Conservation (phyloP, 2,329 filamentous ascomycete species). For the Drechmeria coniospora region DNA sequence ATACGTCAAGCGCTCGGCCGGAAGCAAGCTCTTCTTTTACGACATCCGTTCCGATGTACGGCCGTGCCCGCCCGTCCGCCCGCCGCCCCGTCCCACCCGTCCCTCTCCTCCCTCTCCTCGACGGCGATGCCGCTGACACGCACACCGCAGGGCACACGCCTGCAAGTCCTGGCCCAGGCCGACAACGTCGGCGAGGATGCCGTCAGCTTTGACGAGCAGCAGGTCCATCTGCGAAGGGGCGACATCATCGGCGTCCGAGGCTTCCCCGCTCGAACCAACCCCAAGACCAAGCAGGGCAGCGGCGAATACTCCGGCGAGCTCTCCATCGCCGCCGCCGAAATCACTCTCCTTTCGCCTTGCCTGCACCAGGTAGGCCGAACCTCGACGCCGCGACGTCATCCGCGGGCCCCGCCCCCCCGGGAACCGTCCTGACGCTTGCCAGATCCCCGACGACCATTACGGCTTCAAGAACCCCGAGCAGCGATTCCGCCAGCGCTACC, state of each 20-base stretch:
- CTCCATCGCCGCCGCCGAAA: constrained; percentile 79
- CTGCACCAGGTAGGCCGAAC: constrained; percentile 46
- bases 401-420: neutral
- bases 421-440: constrained; percentile 20
- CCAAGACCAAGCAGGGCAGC: constrained; percentile 73
- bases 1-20: constrained; percentile 71
- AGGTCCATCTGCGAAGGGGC: constrained; percentile 75
- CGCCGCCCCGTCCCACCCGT: neutral
- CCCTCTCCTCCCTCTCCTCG: neutral
- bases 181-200: constrained; percentile 56
- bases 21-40: constrained; percentile 83
- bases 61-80: neutral
- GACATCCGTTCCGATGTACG: constrained; percentile 34
- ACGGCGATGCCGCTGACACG: neutral
- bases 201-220: constrained; percentile 66
- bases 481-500: constrained; percentile 80
- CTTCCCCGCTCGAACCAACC: constrained; percentile 48
- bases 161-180: constrained; percentile 87
- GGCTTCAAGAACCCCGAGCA: constrained; percentile 93
- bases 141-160: constrained; percentile 36
- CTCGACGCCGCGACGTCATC: too few species aligned
- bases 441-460: constrained; percentile 67
- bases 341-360: constrained; percentile 78
- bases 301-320: constrained; percentile 59
- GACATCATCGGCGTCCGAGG: constrained; percentile 57